These are phyloP conservation scores for Cerioporus squamosus DNA, from an alignment of 1,284 basidiomycete species.

Conservation along the genomic window DNA sequence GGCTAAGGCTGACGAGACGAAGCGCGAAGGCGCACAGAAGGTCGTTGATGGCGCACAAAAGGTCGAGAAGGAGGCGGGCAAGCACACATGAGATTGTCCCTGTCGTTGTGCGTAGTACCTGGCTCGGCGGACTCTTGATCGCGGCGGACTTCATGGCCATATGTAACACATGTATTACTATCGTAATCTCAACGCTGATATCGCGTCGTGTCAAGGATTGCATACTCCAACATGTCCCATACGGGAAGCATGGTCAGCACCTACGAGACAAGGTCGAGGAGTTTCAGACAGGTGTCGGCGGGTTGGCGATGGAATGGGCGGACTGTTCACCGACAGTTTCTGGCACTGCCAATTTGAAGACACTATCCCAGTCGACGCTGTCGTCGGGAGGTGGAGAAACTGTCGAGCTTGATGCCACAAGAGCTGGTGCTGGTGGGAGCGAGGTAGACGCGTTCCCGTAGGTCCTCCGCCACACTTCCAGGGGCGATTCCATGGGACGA, in stretches of 20 bases:
- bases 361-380: background rate
- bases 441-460: background rate
- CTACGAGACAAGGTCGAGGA: no score
- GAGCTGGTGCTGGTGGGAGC: no score
- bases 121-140: slow-evolving; percentile 1
- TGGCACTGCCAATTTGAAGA: no score
- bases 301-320: no score
- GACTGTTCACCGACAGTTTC: no score
- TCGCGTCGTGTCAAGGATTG: no score
- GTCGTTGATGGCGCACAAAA: slow-evolving; percentile 43
- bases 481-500: no score
- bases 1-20: slow-evolving; percentile 43
- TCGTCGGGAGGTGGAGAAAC: background rate
- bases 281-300: no score
- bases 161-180: slow-evolving; percentile 12
- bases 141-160: background rate
- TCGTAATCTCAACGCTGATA: background rate
- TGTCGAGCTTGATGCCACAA: no score
- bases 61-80: slow-evolving; percentile 47
- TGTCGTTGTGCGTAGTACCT: background rate
- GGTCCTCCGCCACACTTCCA: background rate
- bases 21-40: slow-evolving; percentile 42
- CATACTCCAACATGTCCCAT: no score
- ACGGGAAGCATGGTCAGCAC: no score
- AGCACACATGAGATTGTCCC: slow-evolving; percentile 35